Evolutionary conservation across 225 moss, liverwort and hornwort species (phyloP), one percentile per base, ranked within the genome.

Genomic region (Pleurozium schreberi): DNA sequence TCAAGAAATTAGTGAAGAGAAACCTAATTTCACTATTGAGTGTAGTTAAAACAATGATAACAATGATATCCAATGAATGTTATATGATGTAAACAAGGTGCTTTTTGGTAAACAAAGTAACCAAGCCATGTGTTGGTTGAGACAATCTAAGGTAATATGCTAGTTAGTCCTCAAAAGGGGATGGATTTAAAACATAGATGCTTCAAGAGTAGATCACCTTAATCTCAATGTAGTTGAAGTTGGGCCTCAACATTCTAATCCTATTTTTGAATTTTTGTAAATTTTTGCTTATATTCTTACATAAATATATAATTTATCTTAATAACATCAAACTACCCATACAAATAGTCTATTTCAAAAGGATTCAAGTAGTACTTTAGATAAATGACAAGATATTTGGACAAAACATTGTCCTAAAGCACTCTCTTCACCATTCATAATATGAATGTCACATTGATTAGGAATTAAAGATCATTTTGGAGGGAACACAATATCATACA

Each of bases 401-500:
- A 75, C 19, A 20, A 33, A 49, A 75, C 20, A 49, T 75, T 75
- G 75, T 33, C 49, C 2, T 27, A 12, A 49, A 75, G 19, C 19
- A 50, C 12, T 8, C 0, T 75, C 2, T 49, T 33, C 33, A 75
- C 20, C 0, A 3, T 49, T 1, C 4, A 20, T 49, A 33, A 19
- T 8, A 12, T 49, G 3, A 12, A 33, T 0, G 0, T 31, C 12
- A 12, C 20, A 20, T 0, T 1, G 0, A 75, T 20, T 12, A 33
- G 49, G 19, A 20, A 1, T 20, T 33, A 31, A 30, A 11, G 30
- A 43, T 71, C 1, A 1, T 13, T 15, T 9, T 14, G 5, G 65
- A 25, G 9, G 27, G 27, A 30, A 30, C 18, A 45, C 3, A 45
- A 17, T 73, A 17, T 45, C 16, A 28, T 15, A 43, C 8, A 71